Percentiles rank a stretch among this genome's conserved stretches.
Evolutionary conservation across 768 basidiomycete species (phyloP).

Genomic region (Tubosaeta sp.): DNA sequence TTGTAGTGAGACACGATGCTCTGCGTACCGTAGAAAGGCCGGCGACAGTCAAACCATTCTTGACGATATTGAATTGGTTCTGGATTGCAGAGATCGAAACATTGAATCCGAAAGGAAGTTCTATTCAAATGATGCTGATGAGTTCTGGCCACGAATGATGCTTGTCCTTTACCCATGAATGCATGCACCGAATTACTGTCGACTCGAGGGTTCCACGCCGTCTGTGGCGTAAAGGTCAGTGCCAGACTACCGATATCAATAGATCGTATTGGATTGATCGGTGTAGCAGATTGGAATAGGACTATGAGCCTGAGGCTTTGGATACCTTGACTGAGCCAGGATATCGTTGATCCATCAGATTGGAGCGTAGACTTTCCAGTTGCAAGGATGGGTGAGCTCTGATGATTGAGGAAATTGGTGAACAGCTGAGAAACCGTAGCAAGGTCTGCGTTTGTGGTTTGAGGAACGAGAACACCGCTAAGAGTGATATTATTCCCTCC

Average conservation of each 20-base stretch:
- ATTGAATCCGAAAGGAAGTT: slow-evolving; percentile 68
- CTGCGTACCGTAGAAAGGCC: slow-evolving; percentile 51
- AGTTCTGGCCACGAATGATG: background rate
- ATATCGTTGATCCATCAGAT: slow-evolving; percentile 49
- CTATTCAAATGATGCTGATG: slow-evolving; percentile 30
- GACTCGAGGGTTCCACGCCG: slow-evolving; percentile 55
- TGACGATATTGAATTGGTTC: slow-evolving; percentile 61
- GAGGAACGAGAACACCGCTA: slow-evolving; percentile 50
- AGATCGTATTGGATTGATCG: slow-evolving; percentile 60
- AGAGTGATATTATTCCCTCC: slow-evolving; percentile 58
- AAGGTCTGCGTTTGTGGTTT: slow-evolving; percentile 44
- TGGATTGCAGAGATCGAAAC: slow-evolving; percentile 55
- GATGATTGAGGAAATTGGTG: slow-evolving; percentile 67
- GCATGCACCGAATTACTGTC: slow-evolving; percentile 59
- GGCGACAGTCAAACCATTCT: slow-evolving; percentile 49
- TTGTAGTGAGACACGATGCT: background rate
- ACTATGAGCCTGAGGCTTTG: slow-evolving; percentile 54
- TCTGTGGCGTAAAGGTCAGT: slow-evolving; percentile 49
- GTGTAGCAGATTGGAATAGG: slow-evolving; percentile 48
- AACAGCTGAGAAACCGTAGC: slow-evolving; percentile 57
- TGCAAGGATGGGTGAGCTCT: slow-evolving; percentile 54
- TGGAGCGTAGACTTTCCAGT: slow-evolving; percentile 57
- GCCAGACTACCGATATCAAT: slow-evolving; percentile 60
- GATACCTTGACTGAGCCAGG: slow-evolving; percentile 65
- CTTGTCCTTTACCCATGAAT: slow-evolving; percentile 40